Evolutionary conservation across 2,329 filamentous ascomycete species (phyloP).

Genomic region (Ascochyta pisi): DNA sequence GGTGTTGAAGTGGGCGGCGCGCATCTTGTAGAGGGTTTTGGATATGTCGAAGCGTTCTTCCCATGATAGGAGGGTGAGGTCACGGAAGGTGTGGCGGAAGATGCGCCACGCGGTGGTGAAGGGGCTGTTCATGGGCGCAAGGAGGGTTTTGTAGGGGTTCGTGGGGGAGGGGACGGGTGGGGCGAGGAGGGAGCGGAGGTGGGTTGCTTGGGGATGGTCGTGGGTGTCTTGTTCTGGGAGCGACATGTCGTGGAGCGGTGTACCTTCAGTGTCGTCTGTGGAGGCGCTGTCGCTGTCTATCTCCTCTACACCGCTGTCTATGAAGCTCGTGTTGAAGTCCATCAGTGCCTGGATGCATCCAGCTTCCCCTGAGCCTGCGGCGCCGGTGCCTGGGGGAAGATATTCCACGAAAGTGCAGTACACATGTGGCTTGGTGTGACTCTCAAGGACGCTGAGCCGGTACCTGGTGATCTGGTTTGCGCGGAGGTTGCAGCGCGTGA

Average conservation of each 20-base stretch:
- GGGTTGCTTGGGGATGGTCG: conserved; percentile 13
- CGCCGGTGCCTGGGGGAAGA: conserved; percentile 19
- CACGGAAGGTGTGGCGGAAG: conserved; percentile 51
- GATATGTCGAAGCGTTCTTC: conserved; percentile 47
- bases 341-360: conserved; percentile 3
- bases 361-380: not conserved
- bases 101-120: conserved; percentile 44
- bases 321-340: conserved; percentile 2
- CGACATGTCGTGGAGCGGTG: conserved; percentile 2
- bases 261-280: not conserved
- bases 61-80: conserved; percentile 51
- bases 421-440: conserved; percentile 37
- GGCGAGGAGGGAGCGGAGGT: conserved; percentile 23
- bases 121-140: conserved; percentile 40
- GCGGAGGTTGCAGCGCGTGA: conserved; percentile 61
- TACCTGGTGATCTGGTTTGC: conserved; percentile 64
- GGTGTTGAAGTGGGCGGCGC: conserved; percentile 18
- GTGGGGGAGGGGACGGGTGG: conserved; percentile 2
- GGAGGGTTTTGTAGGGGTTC: conserved; percentile 27
- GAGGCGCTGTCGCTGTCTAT: no score
- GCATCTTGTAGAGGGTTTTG: conserved; percentile 26
- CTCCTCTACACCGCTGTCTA: not conserved
- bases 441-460: conserved; percentile 43
- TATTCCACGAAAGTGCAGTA: conserved; percentile 43
- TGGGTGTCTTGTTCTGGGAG: conserved; percentile 17